A percentile compares a stretch with the other conserved stretches of the same genome.
Conservation (phyloP, 345 rosid species). For the Brassica cretica region DNA sequence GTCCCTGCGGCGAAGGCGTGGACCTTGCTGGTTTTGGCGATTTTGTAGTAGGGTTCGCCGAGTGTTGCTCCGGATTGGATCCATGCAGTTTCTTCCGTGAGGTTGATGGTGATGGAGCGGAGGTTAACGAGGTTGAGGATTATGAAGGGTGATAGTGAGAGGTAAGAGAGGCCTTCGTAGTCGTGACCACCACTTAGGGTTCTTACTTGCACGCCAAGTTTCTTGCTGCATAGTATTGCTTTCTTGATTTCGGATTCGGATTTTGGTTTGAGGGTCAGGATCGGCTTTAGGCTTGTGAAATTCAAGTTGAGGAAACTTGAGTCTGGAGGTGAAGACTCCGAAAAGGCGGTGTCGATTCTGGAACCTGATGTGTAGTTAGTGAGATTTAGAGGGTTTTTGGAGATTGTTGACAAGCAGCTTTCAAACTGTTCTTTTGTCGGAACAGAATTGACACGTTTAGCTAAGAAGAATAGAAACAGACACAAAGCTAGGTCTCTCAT, state of each 20-base stretch:
- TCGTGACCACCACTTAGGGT: slow-evolving; percentile 78
- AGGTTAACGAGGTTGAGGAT: slow-evolving; percentile 52
- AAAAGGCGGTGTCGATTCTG: slow-evolving; percentile 6
- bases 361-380: background rate
- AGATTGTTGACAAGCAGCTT: slow-evolving; percentile 16
- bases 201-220: slow-evolving; percentile 45
- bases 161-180: slow-evolving; percentile 67
- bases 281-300: slow-evolving; percentile 45
- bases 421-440: slow-evolving; percentile 33
- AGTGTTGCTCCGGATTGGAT: slow-evolving; percentile 61
- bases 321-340: background rate
- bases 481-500: slow-evolving; percentile 25
- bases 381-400: background rate
- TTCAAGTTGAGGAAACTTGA: slow-evolving; percentile 33
- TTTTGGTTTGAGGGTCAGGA: slow-evolving; percentile 42
- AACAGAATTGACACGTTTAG: slow-evolving; percentile 3
- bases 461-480: slow-evolving; percentile 17
- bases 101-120: slow-evolving; percentile 44
- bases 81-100: slow-evolving; percentile 49
- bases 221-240: slow-evolving; percentile 45
- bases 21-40: slow-evolving; percentile 44
- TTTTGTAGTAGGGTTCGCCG: slow-evolving; percentile 57
- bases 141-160: slow-evolving; percentile 47
- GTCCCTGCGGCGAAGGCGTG: slow-evolving; percentile 62
- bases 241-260: slow-evolving; percentile 48